Base-by-base conservation (phyloP, 164 flowering plant species). In the Stephania japonica region DNA sequence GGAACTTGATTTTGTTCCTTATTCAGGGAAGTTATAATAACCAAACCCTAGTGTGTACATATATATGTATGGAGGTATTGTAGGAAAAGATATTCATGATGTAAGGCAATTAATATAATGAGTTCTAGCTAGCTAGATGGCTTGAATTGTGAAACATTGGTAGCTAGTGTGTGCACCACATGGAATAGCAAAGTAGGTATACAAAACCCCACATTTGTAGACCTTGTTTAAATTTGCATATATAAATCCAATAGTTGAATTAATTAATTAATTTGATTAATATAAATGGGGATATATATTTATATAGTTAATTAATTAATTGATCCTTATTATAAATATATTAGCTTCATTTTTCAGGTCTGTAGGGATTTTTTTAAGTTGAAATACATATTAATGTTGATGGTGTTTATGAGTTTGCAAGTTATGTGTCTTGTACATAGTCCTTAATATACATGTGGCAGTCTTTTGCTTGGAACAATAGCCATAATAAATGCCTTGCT, bases 1-100 rank as follows among this genome's bases (percentile, higher is more conserved):
- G 86, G 83, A 81, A 83, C 77, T 77, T 79, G 79, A 74, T 78
- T 71, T 67, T 73, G 42, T 74, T 66, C 77, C 76, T 68, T 70
- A 56, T 76, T 73, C 67, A 67, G 67, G 74, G 67, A 63, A 14
- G 59, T 47, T 32, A 19, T 41, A 38, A 42, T 41, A 47, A 47
- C 13, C 53, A 67, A 69, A 56, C 64, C 59, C 25, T 68, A 65
- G 62, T 41, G 21, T 16, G 38, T 32, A 32, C 38, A 32, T 32
- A 32, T 32, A 32, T 32, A 32, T 32, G 53, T 47, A 16, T 7
- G 53, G 77, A 67, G 77, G 42, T 68, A 75, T 49, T 69, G 50
- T 75, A 50, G 73, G 67, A 32, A 79, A 50, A 68, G 69, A 75
- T 53, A 27, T 69, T 63, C 67, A 62, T 62, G 32, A 65, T 61